phyloP scores from a whole-genome alignment of 116 monocot genomes.

The Iris pallida region DNA sequence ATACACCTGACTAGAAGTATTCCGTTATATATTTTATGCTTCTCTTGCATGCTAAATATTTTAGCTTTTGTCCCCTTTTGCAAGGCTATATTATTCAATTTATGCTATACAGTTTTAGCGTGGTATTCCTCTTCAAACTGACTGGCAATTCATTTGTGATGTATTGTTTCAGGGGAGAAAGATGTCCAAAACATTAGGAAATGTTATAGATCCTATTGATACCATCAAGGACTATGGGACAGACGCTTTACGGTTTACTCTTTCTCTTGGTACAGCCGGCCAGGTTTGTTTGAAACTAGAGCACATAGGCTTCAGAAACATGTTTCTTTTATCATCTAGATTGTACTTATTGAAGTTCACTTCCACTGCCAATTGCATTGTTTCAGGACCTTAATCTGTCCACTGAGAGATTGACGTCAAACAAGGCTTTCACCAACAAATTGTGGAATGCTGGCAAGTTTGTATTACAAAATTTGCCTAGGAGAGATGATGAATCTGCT shows the following conservation, averaged over 20 bases:
- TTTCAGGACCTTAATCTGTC: constrained; percentile 90
- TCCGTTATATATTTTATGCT: not conserved
- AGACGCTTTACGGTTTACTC: constrained; percentile 89
- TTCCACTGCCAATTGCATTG: constrained; percentile 5
- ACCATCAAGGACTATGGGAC: constrained; percentile 93
- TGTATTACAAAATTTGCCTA: constrained; percentile 86
- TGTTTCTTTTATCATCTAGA: not conserved
- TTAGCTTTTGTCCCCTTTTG: not conserved
- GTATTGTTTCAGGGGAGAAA: constrained; percentile 69
- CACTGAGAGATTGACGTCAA: constrained; percentile 75
- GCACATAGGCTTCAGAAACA: not conserved
- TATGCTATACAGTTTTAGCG: not conserved
- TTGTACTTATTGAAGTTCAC: not conserved
- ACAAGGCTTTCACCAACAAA: constrained; percentile 98
- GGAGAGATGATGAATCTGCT: constrained; percentile 47
- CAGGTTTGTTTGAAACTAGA: constrained; percentile 46
- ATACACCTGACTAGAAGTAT: too few relatives aligned
- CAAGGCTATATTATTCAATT: not conserved
- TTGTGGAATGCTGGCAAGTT: constrained; percentile 99
- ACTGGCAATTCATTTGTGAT: not conserved
- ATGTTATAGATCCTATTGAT: constrained; percentile 94
- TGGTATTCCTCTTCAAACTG: not conserved
- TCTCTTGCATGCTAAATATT: not conserved
- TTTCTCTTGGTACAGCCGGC: constrained; percentile 87
- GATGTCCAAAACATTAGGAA: constrained; percentile 98